Base-by-base conservation (phyloP, 2,329 filamentous ascomycete genomes). In the Akanthomyces dipterigenus region DNA sequence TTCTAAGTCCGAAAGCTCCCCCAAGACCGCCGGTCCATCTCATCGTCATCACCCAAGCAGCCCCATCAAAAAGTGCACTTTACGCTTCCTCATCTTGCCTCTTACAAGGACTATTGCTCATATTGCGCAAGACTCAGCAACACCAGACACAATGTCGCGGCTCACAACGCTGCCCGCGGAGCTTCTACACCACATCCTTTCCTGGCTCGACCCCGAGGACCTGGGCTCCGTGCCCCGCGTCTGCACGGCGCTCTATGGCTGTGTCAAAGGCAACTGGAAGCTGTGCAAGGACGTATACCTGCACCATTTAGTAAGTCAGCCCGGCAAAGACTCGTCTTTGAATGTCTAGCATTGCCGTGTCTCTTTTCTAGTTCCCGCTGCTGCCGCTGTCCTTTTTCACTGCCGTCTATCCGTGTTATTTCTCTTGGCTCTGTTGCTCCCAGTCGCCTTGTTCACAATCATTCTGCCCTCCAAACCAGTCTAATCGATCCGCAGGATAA, bases 261-360 rank as follows among this genome's bases (percentile, higher is more conserved):
- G 84, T 64, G 77, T 89, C 57, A 77, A 74, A 54, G 78, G 76
- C 48, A 89, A 91, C 69, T 70, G 72, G 18, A 74, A 82, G 9
- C 74, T 92, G 14, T 87, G 80, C 71, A 86, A 82, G 63, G 79
- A 82, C 24, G 74, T 89, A 7, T 92, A 90, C 70, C 71, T 87
- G 4, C 75, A 76, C 18, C 71, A 73, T 48, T 78, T 86, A 60
- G 86, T 88, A 71, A 67, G 76, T 43, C 2, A 31, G 18, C 12
- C 22, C 3, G 16, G 22, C 42, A 24, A 18, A 4, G 5, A n/a
- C 4, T 34, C 31, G 8, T 8, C 8, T 34, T 34, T 9, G 31
- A 34, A n/a, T n/a, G n/a, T n/a, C n/a, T n/a, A n/a, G n/a, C n/a
- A n/a, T n/a, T n/a, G n/a, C n/a, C n/a, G n/a, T n/a, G n/a, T n/a